Evolutionary conservation across 306 rosid genomes (phyloP).

Genomic region (Prunus persica): DNA sequence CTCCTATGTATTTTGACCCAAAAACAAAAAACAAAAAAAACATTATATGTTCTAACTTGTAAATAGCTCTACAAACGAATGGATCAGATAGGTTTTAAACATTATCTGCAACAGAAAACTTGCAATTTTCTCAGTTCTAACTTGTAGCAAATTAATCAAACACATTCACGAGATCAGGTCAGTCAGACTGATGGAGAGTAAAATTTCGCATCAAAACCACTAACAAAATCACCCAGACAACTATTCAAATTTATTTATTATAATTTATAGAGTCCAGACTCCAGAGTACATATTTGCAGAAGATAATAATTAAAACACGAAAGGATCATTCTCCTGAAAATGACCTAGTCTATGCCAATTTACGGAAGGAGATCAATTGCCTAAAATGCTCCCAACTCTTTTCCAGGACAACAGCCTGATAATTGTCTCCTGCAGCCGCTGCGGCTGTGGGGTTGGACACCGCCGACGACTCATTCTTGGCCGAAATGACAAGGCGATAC

Average conservation of each 20-base stretch:
- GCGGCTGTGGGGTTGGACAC: background rate
- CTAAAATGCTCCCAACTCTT: constrained; percentile 22
- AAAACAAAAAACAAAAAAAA: no score
- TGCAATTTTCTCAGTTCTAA: no score
- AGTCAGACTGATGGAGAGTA: no score
- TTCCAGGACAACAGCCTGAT: constrained; percentile 40
- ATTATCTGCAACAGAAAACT: no score
- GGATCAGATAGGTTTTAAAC: no score
- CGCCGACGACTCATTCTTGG: constrained; percentile 11
- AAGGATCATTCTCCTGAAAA: background rate
- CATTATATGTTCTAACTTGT: no score
- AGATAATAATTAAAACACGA: background rate
- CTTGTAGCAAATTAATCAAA: no score
- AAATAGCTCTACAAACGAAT: no score
- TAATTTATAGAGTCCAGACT: background rate
- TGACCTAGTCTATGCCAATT: background rate
- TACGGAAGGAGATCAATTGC: constrained; percentile 44
- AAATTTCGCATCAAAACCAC: background rate
- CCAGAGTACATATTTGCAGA: background rate
- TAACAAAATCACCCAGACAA: background rate
- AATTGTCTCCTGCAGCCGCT: background rate
- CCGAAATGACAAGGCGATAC: constrained; percentile 40
- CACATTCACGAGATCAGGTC: no score
- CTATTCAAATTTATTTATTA: background rate
- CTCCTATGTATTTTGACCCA: no score